Conservation (phyloP, 768 basidiomycete genomes). For the Lactifluus piperatus region DNA sequence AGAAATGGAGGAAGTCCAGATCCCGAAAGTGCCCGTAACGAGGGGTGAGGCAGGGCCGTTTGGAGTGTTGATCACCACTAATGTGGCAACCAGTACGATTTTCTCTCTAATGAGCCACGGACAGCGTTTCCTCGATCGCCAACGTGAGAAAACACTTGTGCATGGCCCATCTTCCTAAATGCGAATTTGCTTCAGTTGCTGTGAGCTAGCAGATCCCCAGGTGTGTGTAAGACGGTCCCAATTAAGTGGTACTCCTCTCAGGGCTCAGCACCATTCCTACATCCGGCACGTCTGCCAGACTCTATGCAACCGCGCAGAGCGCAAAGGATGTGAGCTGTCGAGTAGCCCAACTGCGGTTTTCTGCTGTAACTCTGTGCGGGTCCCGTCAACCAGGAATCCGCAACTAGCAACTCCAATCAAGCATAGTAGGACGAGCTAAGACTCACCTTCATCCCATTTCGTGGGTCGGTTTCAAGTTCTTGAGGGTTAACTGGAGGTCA, state of each 20-base stretch:
- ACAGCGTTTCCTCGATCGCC: slow-evolving; percentile 43
- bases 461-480: slow-evolving; percentile 69
- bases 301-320: slow-evolving; percentile 59
- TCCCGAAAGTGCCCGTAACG: slow-evolving; percentile 63
- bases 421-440: too few relatives aligned
- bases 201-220: slow-evolving; percentile 72
- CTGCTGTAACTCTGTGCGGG: slow-evolving; percentile 56
- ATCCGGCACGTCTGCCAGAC: slow-evolving; percentile 47
- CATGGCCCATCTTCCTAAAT: slow-evolving; percentile 58
- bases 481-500: slow-evolving; percentile 63
- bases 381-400: background rate
- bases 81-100: background rate
- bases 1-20: slow-evolving; percentile 61
- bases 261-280: slow-evolving; percentile 44
- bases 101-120: background rate
- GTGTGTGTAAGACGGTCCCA: slow-evolving; percentile 57
- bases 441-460: too few relatives aligned
- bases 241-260: slow-evolving; percentile 66
- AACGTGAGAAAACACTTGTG: slow-evolving; percentile 72
- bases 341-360: slow-evolving; percentile 62
- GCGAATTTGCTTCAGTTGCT: slow-evolving; percentile 75
- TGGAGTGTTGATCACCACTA: slow-evolving; percentile 40
- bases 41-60: slow-evolving; percentile 48
- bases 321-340: slow-evolving; percentile 56
- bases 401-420: slow-evolving; percentile 23